These are phyloP conservation scores for Pleurotus sapidus DNA, from an alignment of 768 basidiomycete genomes.

Conservation along the genomic window DNA sequence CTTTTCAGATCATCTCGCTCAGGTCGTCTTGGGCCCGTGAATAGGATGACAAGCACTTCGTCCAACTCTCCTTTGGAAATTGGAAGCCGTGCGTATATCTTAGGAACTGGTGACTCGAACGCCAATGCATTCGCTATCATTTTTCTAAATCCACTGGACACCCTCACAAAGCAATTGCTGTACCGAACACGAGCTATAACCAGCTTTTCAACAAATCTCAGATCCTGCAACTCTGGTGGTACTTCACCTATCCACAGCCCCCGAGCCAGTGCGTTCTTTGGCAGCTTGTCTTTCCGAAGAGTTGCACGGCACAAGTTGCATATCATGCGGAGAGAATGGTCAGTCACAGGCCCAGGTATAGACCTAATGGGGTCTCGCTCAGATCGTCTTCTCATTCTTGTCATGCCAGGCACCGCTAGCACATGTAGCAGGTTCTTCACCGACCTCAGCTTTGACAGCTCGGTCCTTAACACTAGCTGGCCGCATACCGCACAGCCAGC, in stretches of 20 bases:
- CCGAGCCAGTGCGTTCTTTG: slow-evolving; percentile 23
- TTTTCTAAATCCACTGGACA: slow-evolving; percentile 20
- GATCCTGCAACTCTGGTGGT: slow-evolving; percentile 17
- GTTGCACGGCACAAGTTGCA: slow-evolving; percentile 1
- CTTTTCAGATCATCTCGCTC: slow-evolving; percentile 20
- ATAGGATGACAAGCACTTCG: slow-evolving; percentile 29
- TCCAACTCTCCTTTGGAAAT: slow-evolving; percentile 22
- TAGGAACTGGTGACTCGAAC: slow-evolving; percentile 21
- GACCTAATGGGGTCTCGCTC: slow-evolving; percentile 11
- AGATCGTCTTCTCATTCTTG: slow-evolving; percentile 2
- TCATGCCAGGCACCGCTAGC: slow-evolving; percentile 5
- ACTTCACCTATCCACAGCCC: slow-evolving; percentile 34
- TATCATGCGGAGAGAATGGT: slow-evolving; percentile 2
- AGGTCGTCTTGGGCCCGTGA: slow-evolving; percentile 23
- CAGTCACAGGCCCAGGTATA: slow-evolving; percentile 12
- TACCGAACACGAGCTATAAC: slow-evolving; percentile 20
- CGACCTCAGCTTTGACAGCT: not conserved
- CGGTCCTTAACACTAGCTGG: slow-evolving; percentile 3
- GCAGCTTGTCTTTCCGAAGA: slow-evolving; percentile 11
- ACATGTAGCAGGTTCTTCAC: slow-evolving; percentile 6
- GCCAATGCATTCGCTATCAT: slow-evolving; percentile 27
- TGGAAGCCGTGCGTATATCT: slow-evolving; percentile 21
- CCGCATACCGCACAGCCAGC: slow-evolving; percentile 30
- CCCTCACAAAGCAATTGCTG: slow-evolving; percentile 24
- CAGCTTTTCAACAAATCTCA: slow-evolving; percentile 25